Base-by-base conservation (phyloP, 352 stramenopile genomes). In the Thraustochytrium sp. region DNA sequence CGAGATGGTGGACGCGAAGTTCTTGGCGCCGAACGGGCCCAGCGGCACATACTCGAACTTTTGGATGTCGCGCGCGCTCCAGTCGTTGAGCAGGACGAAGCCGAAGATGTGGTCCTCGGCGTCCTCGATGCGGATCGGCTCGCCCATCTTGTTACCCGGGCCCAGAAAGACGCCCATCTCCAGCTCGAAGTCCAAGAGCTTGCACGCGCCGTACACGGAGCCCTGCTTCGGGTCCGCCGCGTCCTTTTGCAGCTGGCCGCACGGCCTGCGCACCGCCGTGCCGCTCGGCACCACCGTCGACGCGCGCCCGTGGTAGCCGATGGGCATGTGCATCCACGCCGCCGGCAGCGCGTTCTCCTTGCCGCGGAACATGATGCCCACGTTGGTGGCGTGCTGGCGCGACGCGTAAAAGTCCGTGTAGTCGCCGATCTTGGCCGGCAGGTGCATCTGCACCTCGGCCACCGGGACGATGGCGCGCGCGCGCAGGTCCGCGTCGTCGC, bases 331-430 rank as follows among this genome's bases (percentile, higher is more conserved):
- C 8, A 98, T 89, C 89, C 95, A 99, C 87, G 98, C 98, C 40
- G 94, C 94, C 86, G 98, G 93, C n/a, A 99, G 89, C 16, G 95
- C 95, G 85, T 98, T 98, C 49, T 98, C 94, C 84, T 95, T 92
- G 29, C 91, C 90, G 29, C 93, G 91, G 87, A 97, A 96, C 91
- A 97, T 97, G 86, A 94, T 90, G 61, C 93, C 93, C 37, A 97
- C 90, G 87, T 98, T 98, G 55, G 94, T 98, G 18, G 96, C 95
- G 88, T 98, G 96, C 87, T 98, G 94, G 23, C 94, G 90, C 37
- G 92, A 97, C 78, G 92, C 95, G 89, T 98, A 99, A 84, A 99
- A 99, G 86, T 99, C 96, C 31, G 96, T 98, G 89, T 98, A 98
- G 88, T 98, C 95, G 36, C 94, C 94, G 77, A 98, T 96, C 42